Evolutionary conservation across 179 eudicot species (phyloP).

Genomic region (Silene noctiflora): DNA sequence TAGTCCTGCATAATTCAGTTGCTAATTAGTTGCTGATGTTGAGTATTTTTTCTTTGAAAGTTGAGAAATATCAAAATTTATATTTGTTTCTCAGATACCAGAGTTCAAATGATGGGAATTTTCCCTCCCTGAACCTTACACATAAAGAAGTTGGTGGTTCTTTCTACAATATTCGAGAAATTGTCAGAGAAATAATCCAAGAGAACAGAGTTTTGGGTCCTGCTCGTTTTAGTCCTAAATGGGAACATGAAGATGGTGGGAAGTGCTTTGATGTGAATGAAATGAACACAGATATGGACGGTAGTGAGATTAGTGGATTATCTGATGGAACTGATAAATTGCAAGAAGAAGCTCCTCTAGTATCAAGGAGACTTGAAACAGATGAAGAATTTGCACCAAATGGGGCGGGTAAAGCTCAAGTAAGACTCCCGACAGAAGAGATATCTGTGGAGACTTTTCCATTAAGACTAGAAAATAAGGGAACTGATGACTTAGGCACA

Average conservation of each 20-base stretch:
- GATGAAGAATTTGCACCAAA: slow-evolving; percentile 23
- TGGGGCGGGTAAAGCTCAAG: slow-evolving; percentile 26
- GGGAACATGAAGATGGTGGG: slow-evolving; percentile 26
- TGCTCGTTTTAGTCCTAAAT: slow-evolving; percentile 40
- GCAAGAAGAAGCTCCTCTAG: slow-evolving; percentile 10
- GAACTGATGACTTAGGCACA: slow-evolving; percentile 29
- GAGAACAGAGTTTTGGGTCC: slow-evolving; percentile 89
- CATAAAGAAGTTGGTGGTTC: slow-evolving; percentile 98
- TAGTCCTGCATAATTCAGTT: not conserved
- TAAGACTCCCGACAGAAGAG: slow-evolving; percentile 32
- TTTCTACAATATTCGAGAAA: slow-evolving; percentile 80
- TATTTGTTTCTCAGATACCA: slow-evolving; percentile 59
- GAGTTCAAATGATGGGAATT: slow-evolving; percentile 60
- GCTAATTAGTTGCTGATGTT: not conserved
- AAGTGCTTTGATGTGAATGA: slow-evolving; percentile 5
- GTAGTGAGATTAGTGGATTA: slow-evolving; percentile 18
- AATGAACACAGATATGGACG: slow-evolving; percentile 9
- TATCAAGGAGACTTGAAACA: slow-evolving; percentile 8
- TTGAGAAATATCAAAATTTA: not conserved
- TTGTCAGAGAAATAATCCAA: slow-evolving; percentile 83
- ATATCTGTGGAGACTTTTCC: slow-evolving; percentile 65
- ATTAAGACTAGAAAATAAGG: slow-evolving; percentile 35
- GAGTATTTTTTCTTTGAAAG: not conserved
- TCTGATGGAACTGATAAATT: slow-evolving; percentile 30
- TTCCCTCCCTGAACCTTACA: slow-evolving; percentile 81